Conservation (phyloP, 306 rosid genomes). For the Cicer judaicum region DNA sequence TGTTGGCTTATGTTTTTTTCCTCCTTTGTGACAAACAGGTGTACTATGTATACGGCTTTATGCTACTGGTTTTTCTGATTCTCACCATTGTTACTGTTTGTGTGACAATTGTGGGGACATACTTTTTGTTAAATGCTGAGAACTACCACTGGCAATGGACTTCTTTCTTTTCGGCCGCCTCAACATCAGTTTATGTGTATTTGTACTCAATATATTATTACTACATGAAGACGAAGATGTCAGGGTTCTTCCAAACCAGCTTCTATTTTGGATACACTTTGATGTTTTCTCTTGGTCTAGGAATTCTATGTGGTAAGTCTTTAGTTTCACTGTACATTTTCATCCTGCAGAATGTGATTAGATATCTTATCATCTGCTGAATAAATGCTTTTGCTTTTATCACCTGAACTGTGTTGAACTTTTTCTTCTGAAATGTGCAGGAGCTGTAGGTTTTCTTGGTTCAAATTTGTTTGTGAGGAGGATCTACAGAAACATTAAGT, state of each 20-base stretch:
- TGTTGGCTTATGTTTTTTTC: conserved; percentile 39
- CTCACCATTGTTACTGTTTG: conserved; percentile 92
- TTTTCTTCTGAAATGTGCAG: conserved; percentile 53
- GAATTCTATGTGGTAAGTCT: conserved; percentile 93
- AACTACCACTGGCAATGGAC: conserved; percentile 99
- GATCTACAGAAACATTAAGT: conserved; percentile 97
- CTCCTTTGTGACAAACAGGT: conserved; percentile 70
- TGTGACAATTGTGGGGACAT: conserved; percentile 98
- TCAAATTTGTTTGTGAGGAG: conserved; percentile 95
- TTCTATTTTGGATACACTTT: conserved; percentile 98
- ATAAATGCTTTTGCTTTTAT: conserved; percentile 23
- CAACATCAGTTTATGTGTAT: conserved; percentile 94
- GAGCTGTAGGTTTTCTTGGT: conserved; percentile 97
- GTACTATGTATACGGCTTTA: conserved; percentile 96
- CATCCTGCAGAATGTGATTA: conserved; percentile 14
- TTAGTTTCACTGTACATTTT: conserved; percentile 18
- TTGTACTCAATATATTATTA: conserved; percentile 92
- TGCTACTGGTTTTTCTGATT: conserved; percentile 95
- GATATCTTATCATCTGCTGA: conserved; percentile 1
- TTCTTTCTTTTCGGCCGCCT: conserved; percentile 99
- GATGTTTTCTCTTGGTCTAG: conserved; percentile 98
- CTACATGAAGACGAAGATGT: conserved; percentile 97
- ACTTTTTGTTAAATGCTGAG: conserved; percentile 95
- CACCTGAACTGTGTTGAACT: conserved; percentile 24
- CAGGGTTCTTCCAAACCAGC: conserved; percentile 99